A percentile compares a stretch with the other conserved stretches of the same genome.
phyloP scores from a whole-genome alignment of 108 stramenopile genomes.

The Fistulifera pelliculosa region DNA sequence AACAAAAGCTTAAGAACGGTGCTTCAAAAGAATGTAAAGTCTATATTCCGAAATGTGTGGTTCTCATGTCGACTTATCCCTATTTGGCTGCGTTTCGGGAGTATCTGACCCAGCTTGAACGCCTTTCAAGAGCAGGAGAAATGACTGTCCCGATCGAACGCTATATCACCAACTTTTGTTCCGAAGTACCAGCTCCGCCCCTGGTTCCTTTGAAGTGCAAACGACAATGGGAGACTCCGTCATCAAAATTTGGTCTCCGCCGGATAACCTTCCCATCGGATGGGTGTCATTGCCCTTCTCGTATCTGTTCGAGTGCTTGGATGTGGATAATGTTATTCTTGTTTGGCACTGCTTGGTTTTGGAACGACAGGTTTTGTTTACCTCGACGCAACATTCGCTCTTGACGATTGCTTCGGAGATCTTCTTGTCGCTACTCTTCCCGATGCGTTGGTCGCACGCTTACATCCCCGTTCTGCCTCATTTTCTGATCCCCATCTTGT shows the following conservation, averaged over 20 bases:
- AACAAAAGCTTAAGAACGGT: slow-evolving; percentile 11
- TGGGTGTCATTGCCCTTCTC: slow-evolving; percentile 83
- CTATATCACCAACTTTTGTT: slow-evolving; percentile 88
- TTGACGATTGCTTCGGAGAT: slow-evolving; percentile 80
- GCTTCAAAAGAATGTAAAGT: slow-evolving; percentile 23
- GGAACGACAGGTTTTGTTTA: slow-evolving; percentile 81
- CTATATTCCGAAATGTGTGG: slow-evolving; percentile 83
- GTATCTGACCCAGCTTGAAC: slow-evolving; percentile 83
- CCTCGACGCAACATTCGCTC: slow-evolving; percentile 77
- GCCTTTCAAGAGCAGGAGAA: slow-evolving; percentile 61
- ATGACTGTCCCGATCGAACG: slow-evolving; percentile 89
- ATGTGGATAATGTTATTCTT: slow-evolving; percentile 63
- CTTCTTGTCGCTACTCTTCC: slow-evolving; percentile 80
- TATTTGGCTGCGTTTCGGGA: slow-evolving; percentile 84
- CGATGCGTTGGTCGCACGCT: slow-evolving; percentile 85
- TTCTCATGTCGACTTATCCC: slow-evolving; percentile 83
- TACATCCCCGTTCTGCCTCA: slow-evolving; percentile 80
- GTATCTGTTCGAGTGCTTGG: slow-evolving; percentile 79
- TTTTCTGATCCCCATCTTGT: slow-evolving; percentile 71
- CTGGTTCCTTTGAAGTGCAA: slow-evolving; percentile 83
- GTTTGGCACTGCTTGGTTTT: slow-evolving; percentile 73
- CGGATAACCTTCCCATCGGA: slow-evolving; percentile 84
- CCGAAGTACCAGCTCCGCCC: slow-evolving; percentile 92
- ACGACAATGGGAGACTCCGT: slow-evolving; percentile 63
- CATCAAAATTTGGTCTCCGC: slow-evolving; percentile 79